Conservation (phyloP, 2,329 filamentous ascomycete genomes). For the Fusarium setosum region DNA sequence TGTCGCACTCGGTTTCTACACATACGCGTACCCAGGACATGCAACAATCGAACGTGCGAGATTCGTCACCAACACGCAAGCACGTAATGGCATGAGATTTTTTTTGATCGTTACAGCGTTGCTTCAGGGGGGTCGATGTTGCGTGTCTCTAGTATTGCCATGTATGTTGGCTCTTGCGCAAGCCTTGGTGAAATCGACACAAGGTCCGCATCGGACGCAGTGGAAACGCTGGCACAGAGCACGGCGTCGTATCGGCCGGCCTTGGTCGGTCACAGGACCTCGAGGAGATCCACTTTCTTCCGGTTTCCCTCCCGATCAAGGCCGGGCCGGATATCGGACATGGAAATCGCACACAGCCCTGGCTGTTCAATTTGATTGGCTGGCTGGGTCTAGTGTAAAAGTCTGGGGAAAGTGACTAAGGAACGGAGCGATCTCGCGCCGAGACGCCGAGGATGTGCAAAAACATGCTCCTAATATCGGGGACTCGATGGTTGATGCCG, state of each 20-base stretch:
- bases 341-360: constrained; percentile 1
- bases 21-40: constrained; percentile 22
- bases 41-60: constrained; percentile 11
- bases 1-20: constrained; percentile 11
- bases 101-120: neutral
- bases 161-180: constrained; percentile 24
- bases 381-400: neutral
- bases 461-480: constrained; percentile 5
- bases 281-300: constrained; percentile 29
- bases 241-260: constrained; percentile 33
- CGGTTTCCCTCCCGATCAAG: constrained; percentile 38
- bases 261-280: constrained; percentile 34
- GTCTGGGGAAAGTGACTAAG: constrained; percentile 30
- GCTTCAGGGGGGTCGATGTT: constrained; percentile 9
- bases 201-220: constrained; percentile 22
- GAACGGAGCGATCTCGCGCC: constrained; percentile 15
- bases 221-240: neutral
- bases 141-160: constrained; percentile 20
- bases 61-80: constrained; percentile 28
- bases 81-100: constrained; percentile 4
- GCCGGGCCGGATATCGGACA: constrained; percentile 35
- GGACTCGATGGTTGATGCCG: neutral
- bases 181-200: constrained; percentile 30
- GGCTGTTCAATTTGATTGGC: constrained; percentile 18
- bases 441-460: constrained; percentile 11